phyloP scores from a whole-genome alignment of 2,329 filamentous ascomycete species.

The Colletotrichum sp. region DNA sequence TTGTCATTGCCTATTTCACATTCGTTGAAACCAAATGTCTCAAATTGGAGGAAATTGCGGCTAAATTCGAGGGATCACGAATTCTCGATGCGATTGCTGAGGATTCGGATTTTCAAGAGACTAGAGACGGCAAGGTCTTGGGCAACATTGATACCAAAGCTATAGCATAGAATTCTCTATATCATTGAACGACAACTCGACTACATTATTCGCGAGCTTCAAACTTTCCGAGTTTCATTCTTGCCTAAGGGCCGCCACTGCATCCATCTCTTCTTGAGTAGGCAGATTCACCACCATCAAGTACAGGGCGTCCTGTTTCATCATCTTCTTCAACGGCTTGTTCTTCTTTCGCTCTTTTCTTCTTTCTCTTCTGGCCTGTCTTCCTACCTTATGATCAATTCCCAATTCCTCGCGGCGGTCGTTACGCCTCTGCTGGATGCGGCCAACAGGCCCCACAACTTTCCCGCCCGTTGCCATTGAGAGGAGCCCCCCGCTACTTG shows the following conservation, averaged over 20 bases:
- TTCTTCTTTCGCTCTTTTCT: not conserved
- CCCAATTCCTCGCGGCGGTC: not conserved
- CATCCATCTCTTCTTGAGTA: not conserved
- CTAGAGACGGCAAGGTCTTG: not conserved
- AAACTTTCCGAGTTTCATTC: not conserved
- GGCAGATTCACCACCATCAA: not conserved
- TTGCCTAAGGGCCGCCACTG: not conserved
- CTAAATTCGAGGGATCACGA: slow-evolving; percentile 26
- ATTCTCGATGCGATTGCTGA: not conserved
- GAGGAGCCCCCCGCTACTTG: not conserved
- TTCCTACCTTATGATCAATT: not conserved
- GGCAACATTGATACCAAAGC: not conserved
- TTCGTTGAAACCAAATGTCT: slow-evolving; percentile 34
- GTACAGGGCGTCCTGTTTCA: not conserved
- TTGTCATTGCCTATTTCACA: slow-evolving; percentile 26
- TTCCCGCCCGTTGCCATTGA: not conserved
- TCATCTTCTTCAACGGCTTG: not conserved
- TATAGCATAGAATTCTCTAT: not conserved
- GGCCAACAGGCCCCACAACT: not conserved
- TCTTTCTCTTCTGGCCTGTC: not conserved
- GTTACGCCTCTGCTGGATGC: not conserved
- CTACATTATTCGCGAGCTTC: not conserved
- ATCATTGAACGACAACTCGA: not conserved
- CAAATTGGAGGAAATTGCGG: slow-evolving; percentile 30
- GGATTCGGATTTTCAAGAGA: not conserved